Percentiles rank a stretch among this genome's conserved stretches.
Evolutionary conservation across 768 basidiomycete genomes (phyloP).

Genomic region (Mycena sanguinolenta): DNA sequence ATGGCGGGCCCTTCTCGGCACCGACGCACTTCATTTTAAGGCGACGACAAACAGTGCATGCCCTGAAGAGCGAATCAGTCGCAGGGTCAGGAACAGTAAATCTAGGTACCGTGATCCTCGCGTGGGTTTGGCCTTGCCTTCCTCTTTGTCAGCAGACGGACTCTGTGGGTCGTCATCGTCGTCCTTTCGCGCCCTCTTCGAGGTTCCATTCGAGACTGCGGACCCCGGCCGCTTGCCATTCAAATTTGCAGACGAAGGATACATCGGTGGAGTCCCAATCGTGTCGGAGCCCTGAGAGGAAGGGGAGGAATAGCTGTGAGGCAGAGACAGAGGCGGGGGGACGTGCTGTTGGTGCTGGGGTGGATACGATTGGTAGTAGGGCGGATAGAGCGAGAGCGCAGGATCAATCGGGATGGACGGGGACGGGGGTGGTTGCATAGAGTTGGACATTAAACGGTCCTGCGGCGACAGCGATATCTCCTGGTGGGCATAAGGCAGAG

Average conservation of each 20-base stretch:
- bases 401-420: constrained; percentile 80
- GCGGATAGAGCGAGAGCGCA: constrained; percentile 73
- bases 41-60: constrained; percentile 92
- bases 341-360: constrained; percentile 57
- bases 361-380: constrained; percentile 73
- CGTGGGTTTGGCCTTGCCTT: constrained; percentile 84
- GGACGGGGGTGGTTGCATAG: constrained; percentile 69
- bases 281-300: constrained; percentile 86
- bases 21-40: constrained; percentile 96
- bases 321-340: constrained; percentile 68
- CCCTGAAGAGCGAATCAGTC: constrained; percentile 60
- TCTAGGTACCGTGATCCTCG: constrained; percentile 81
- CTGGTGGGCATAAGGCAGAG: constrained; percentile 48
- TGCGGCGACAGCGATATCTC: constrained; percentile 58
- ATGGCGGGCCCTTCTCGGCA: constrained; percentile 91
- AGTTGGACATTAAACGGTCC: constrained; percentile 57
- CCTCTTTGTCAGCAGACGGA: constrained; percentile 71
- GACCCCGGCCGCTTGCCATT: constrained; percentile 80
- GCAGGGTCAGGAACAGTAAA: constrained; percentile 23
- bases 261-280: constrained; percentile 79
- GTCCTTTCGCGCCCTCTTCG: constrained; percentile 74
- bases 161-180: constrained; percentile 68
- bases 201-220: constrained; percentile 53
- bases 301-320: constrained; percentile 78
- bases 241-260: constrained; percentile 64